Evolutionary conservation across 1,139 yeast species (phyloP).

Genomic region (Candida anutae): DNA sequence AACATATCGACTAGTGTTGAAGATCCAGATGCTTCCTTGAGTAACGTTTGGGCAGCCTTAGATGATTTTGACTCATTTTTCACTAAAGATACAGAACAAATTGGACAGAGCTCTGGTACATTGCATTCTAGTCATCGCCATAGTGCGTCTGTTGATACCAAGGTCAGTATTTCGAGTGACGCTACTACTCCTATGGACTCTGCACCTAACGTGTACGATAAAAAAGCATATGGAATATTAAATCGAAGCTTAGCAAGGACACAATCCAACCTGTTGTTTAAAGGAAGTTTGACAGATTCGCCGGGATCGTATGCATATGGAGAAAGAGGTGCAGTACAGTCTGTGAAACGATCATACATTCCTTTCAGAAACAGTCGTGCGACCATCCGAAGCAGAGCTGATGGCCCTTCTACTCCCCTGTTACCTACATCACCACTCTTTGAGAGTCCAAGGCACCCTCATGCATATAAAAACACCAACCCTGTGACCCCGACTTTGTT

Average conservation of each 20-base stretch:
- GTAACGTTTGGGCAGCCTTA: slow-evolving; percentile 94
- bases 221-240: slow-evolving; percentile 67
- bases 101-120: slow-evolving; percentile 6
- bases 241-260: slow-evolving; percentile 71
- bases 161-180: slow-evolving; percentile 24
- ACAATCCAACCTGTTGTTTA: slow-evolving; percentile 69
- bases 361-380: slow-evolving; percentile 35
- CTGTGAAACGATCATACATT: slow-evolving; percentile 30
- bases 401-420: slow-evolving; percentile 16
- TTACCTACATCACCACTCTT: slow-evolving; percentile 6
- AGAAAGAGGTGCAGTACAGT: slow-evolving; percentile 9
- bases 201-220: slow-evolving; percentile 74
- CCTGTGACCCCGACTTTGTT: slow-evolving; percentile 4
- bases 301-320: slow-evolving; percentile 25
- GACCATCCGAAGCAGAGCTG: slow-evolving; percentile 11
- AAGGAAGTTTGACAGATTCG: slow-evolving; percentile 62
- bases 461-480: slow-evolving; percentile 5
- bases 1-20: slow-evolving; percentile 33
- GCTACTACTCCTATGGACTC: slow-evolving; percentile 51
- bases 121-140: slow-evolving; percentile 26
- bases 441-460: slow-evolving; percentile 3
- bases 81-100: slow-evolving; percentile 51
- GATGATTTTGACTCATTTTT: slow-evolving; percentile 92
- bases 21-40: slow-evolving; percentile 70
- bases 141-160: slow-evolving; percentile 46